Evolutionary conservation across 768 basidiomycete species (phyloP).

Genomic region (Tricholoma hemisulphureum): DNA sequence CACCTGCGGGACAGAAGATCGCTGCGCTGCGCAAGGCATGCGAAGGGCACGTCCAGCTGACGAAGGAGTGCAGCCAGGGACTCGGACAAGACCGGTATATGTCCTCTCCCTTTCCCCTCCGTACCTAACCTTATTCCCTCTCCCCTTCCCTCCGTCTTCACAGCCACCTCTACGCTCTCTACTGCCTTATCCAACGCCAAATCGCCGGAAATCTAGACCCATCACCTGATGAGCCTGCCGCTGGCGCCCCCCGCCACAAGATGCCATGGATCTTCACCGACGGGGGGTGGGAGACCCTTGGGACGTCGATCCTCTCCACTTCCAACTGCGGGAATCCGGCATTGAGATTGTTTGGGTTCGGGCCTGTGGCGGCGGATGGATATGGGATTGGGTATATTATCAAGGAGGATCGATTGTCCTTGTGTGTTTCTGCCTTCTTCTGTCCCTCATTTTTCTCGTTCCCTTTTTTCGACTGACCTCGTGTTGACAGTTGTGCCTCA

Average conservation of each 20-base stretch:
- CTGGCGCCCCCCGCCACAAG: constrained; percentile 29
- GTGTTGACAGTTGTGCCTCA: constrained; percentile 66
- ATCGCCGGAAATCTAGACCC: constrained; percentile 48
- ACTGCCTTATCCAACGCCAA: constrained; percentile 87
- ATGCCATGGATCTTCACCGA: constrained; percentile 87
- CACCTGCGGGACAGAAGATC: constrained; percentile 66
- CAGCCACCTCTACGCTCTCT: constrained; percentile 89
- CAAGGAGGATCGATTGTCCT: constrained; percentile 88
- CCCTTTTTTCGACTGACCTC: not conserved
- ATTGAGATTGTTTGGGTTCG: constrained; percentile 88
- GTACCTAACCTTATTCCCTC: not conserved
- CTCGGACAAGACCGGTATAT: constrained; percentile 84
- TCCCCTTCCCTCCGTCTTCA: not conserved
- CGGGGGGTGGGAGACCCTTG: constrained; percentile 75
- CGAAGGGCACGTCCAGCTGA: constrained; percentile 78
- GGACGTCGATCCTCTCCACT: constrained; percentile 90
- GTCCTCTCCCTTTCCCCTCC: not conserved
- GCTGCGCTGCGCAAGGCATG: constrained; percentile 77
- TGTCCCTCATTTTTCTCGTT: not conserved
- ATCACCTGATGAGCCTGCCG: constrained; percentile 40
- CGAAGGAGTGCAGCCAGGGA: constrained; percentile 87
- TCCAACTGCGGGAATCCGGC: constrained; percentile 98
- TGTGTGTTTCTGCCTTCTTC: constrained; percentile 50
- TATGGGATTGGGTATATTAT: constrained; percentile 99
- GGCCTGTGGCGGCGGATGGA: constrained; percentile 91